These are phyloP conservation scores for Nevesoporus exiguus DNA, from an alignment of 768 basidiomycete genomes.

Conservation along the genomic window DNA sequence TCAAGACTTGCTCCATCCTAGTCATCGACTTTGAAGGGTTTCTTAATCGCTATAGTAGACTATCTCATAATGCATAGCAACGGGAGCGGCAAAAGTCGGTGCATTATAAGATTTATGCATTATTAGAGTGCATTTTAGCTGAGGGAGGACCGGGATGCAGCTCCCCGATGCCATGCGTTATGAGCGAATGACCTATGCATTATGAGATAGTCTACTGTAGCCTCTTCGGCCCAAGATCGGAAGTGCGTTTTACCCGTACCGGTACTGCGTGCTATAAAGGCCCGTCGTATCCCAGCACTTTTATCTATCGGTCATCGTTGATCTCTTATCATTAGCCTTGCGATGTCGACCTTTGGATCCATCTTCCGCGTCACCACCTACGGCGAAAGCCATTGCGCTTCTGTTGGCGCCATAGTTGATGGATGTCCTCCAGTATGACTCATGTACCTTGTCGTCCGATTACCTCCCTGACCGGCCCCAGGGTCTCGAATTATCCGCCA, in stretches of 20 bases:
- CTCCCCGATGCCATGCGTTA: too few relatives aligned
- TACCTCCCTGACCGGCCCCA: constrained; percentile 32
- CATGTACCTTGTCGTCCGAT: constrained; percentile 4
- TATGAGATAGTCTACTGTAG: too few relatives aligned
- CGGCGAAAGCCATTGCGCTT: constrained; percentile 96
- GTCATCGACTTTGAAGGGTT: too few relatives aligned
- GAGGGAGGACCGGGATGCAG: too few relatives aligned
- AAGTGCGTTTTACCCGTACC: constrained; percentile 9
- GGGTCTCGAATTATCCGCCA: constrained; percentile 77
- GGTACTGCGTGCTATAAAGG: constrained; percentile 25
- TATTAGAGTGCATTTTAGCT: too few relatives aligned
- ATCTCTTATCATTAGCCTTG: constrained; percentile 15
- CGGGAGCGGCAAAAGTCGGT: too few relatives aligned
- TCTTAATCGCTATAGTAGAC: too few relatives aligned
- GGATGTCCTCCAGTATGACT: constrained; percentile 88
- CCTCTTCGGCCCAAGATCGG: neutral
- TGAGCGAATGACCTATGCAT: too few relatives aligned
- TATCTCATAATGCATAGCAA: too few relatives aligned
- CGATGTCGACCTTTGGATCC: constrained; percentile 91
- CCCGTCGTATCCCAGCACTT: constrained; percentile 4
- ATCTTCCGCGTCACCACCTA: constrained; percentile 95
- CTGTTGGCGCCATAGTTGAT: constrained; percentile 96
- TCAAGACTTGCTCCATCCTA: too few relatives aligned
- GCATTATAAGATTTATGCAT: too few relatives aligned
- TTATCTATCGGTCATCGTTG: neutral